Percentiles rank a stretch among this genome's conserved stretches.
Conservation (phyloP, 495 filamentous ascomycete species). For the Penicillium coffeae region DNA sequence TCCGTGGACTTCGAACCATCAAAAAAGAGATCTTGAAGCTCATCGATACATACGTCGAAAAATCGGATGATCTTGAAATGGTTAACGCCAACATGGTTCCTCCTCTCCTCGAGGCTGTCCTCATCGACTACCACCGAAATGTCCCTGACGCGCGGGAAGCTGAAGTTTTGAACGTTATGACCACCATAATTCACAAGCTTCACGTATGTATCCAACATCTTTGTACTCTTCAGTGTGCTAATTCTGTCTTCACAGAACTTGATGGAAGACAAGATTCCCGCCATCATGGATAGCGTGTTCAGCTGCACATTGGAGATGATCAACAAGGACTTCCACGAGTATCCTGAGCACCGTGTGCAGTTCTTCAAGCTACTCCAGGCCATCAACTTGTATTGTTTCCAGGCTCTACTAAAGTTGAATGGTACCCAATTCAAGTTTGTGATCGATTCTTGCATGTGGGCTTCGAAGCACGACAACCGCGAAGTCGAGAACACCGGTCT, state of each 20-base stretch:
- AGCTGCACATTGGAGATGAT: slow-evolving; percentile 99
- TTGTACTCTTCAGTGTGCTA: too few relatives aligned
- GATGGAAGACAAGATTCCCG: slow-evolving; percentile 97
- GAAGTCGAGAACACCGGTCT: slow-evolving; percentile 97
- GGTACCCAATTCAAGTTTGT: slow-evolving; percentile 97
- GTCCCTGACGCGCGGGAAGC: slow-evolving; percentile 95
- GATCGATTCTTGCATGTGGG: slow-evolving; percentile 99
- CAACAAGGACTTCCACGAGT: slow-evolving; percentile 99
- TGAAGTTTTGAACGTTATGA: slow-evolving; percentile 96
- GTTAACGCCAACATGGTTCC: slow-evolving; percentile 90
- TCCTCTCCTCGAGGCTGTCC: slow-evolving; percentile 90
- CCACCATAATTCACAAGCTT: slow-evolving; percentile 91
- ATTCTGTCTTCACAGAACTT: slow-evolving; percentile 52
- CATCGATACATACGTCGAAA: slow-evolving; percentile 95
- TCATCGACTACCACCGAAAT: slow-evolving; percentile 95
- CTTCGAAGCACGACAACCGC: slow-evolving; percentile 98
- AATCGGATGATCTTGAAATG: slow-evolving; percentile 92
- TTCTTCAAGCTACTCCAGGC: slow-evolving; percentile 96
- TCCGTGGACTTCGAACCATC: slow-evolving; percentile 91
- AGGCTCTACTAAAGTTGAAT: slow-evolving; percentile 87
- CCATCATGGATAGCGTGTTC: slow-evolving; percentile 98
- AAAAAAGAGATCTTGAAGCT: slow-evolving; percentile 99
- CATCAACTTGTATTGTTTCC: slow-evolving; percentile 96
- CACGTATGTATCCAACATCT: slow-evolving; percentile 60
- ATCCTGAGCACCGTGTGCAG: slow-evolving; percentile 94